Evolutionary conservation across 164 flowering plant species (phyloP), one percentile per base, ranked within the genome.

Genomic region (Tetrastigma voinierianum): DNA sequence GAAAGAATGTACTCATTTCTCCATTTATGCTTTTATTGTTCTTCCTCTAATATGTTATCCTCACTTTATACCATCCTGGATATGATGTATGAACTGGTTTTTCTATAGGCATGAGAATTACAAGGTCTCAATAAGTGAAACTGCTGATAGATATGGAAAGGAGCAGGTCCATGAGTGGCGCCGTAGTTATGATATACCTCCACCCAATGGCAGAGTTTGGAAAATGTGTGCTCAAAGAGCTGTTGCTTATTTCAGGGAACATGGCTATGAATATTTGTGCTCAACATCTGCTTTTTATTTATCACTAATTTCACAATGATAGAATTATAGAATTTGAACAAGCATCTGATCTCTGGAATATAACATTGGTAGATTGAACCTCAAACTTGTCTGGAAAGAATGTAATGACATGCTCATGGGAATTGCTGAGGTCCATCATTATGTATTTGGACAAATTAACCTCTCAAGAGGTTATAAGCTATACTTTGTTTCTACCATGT

Each of bases 191-290:
- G 93, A 93, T 71, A 84, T 81, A 61, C 97, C 97, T 74, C 99
- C 99, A 17, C 99, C 99, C 1, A 90, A 93, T 69, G 99, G 98
- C 7, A 96, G 87, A 96, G 99, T 71, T 86, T 96, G 68, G 97
- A 96, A n/a, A 81, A 96, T 96, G 99, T 96, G 99, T 74, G 96
- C 99, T 71, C 65, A 96, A 71, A 85, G 99, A 82, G 99, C 98
- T 62, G 99, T 96, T 81, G 97, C 99, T 49, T 96, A 93, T 81
- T 96, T 96, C 67, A 86, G 58, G 64, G 93, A 90, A 47, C 74
- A 87, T 64, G 99, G 82, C 21, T n/a, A 62, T 59, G 2, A 14
- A 16, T 43, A 0, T 55, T 8, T 4, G 43, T 51, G 32, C 23
- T 25, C 14, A 40, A 51, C 32, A 17, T 48, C 49, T 25, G n/a